Evolutionary conservation across 805 yeast species (phyloP).

Genomic region (Saccharomycopsis synnaedendra): DNA sequence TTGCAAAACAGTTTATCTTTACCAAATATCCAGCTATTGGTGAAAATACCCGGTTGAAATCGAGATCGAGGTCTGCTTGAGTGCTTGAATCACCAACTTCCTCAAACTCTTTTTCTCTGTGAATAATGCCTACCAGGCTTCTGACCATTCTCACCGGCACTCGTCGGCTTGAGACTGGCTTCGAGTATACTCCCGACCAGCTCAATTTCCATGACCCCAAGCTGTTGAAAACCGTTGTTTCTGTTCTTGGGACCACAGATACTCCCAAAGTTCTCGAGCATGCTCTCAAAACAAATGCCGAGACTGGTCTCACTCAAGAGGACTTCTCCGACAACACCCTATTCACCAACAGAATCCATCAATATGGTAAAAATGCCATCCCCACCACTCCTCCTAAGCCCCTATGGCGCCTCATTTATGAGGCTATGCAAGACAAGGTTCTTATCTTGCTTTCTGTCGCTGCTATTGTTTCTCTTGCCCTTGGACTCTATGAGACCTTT

Average conservation of each 20-base stretch:
- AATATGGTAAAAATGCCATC: conserved; percentile 58
- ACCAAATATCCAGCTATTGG: no score
- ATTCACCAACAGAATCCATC: conserved; percentile 25
- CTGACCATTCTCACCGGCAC: conserved; percentile 10
- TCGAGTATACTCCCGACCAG: conserved; percentile 23
- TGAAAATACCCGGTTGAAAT: no score
- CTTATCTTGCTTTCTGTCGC: conserved; percentile 74
- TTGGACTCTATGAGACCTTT: conserved; percentile 87
- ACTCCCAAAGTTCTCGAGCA: conserved; percentile 3
- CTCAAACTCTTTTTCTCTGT: no score
- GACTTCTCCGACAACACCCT: conserved; percentile 22
- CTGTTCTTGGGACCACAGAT: background rate
- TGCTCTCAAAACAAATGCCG: conserved; percentile 27
- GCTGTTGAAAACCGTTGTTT: conserved; percentile 27
- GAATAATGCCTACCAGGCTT: background rate
- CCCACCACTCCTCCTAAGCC: conserved; percentile 67
- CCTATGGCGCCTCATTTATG: conserved; percentile 56
- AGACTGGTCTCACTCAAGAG: conserved; percentile 30
- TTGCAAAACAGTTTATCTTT: no score
- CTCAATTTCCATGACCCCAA: conserved; percentile 56
- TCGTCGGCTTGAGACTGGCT: conserved; percentile 13
- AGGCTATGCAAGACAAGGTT: conserved; percentile 86
- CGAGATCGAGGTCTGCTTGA: no score
- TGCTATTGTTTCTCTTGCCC: conserved; percentile 77
- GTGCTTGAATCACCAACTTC: no score